Evolutionary conservation across 2,329 filamentous ascomycete species (phyloP), one percentile per base, ranked within the genome.

Genomic region (Colletotrichum sp.): DNA sequence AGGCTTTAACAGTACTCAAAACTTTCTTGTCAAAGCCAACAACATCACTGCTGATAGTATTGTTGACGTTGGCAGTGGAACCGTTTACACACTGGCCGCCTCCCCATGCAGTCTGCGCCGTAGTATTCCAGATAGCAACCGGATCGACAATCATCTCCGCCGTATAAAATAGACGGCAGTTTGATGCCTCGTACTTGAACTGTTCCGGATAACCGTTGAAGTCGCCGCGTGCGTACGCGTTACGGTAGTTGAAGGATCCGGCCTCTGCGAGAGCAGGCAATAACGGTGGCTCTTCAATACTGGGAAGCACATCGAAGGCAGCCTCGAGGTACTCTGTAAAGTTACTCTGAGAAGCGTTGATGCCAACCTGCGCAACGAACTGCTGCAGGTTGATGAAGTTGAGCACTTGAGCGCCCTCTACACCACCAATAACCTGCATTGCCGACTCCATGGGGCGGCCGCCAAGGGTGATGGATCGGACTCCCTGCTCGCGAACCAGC

Each of bases 111-210:
- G 16, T 15, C 24, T 58, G 55, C 15, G 24, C 55, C 13, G 55
- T 58, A 18, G 15, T 28, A 58, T 58, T 83, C 91, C 91, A 93
- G 48, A 89, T 75, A 13, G 83, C 83, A 7, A 82, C 84, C 1
- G 88, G 85, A 72, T 90, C 84, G 5, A 84, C 79, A 66, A 88
- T 82, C 83, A 90, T 91, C 4, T 86, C 82, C 7, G 83, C 78
- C 10, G 90, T 91, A 64, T 88, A 92, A 80, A 89, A 93, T 4
- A 92, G 79, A n/a, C 89, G 84, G 76, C 91, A 93, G 77, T 91
- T 88, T 0, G 91, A 88, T 1, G 89, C 86, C 75, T 92, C 88
- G 61, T 89, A 88, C 7, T 89, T 82, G 77, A 92, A 93, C 78
- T 93, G 91, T 32, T 89, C 83, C 4, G 92, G 91, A 1, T 86